Base-by-base conservation (phyloP, 2,329 filamentous ascomycete species). In the Monosporascus sp. region DNA sequence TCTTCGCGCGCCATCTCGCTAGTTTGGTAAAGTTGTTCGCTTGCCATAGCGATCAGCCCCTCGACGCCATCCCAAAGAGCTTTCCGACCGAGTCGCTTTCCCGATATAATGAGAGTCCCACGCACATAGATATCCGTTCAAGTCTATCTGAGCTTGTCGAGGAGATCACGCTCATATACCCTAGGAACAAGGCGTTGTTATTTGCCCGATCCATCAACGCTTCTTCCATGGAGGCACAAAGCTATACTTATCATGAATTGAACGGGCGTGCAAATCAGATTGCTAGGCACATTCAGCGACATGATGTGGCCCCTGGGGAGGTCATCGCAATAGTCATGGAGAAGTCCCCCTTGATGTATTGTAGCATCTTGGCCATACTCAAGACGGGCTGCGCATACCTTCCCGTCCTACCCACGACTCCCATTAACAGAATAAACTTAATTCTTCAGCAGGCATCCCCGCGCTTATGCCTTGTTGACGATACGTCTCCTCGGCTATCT, bases 321-420 rank as follows among this genome's bases (percentile, higher is more conserved):
- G 71, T 89, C 9, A 74, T 95, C n/a, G 85, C 85, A 37, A 80
- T 96, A 45, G 76, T 87, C 46, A 86, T 95, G 80, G 82, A 92
- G 22, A 95, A 94, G 65, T 92, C 86, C 0, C 68, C 84, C 1
- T 69, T 84, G 26, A 72, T 95, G 0, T 96, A 96, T 63, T 76
- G 85, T 28, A 78, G 84, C 0, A 89, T 96, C 26, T 74, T 96
- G 31, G 91, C 84, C 1, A 79, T 86, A 22, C 69, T 90, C 35
- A 95, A 95, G 63, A 74, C 83, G 5, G 89, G 90, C 8, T 86
- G 85, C 62, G 89, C 85, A 7, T 94, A 95, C 63, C 71, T 96
- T n/a, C 90, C 91, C 0, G 75, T 96, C 4, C 77, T 89, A 1
- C 87, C 89, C 1, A 83, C 80, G n/a, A 88, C 86, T 0, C 89